Evolutionary conservation across 106 monocot genomes (phyloP).

Genomic region (Vanilla planifolia): DNA sequence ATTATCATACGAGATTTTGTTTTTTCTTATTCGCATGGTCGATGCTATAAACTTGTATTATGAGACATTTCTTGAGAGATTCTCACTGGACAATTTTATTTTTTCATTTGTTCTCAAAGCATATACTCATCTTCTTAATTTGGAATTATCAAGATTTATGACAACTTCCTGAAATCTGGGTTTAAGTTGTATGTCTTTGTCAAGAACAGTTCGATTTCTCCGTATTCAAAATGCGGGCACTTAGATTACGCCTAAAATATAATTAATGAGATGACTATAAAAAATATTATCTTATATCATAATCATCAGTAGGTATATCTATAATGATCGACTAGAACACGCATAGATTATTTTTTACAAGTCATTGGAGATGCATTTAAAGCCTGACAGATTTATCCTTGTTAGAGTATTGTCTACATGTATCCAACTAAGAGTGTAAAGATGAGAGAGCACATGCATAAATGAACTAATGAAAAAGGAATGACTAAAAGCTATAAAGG

Average conservation of each 20-base stretch:
- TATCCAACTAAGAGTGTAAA: conserved; percentile 28
- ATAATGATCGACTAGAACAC: conserved; percentile 17
- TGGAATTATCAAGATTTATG: conserved; percentile 22
- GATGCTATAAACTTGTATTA: conserved; percentile 22
- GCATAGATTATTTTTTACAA: conserved; percentile 33
- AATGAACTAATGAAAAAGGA: conserved; percentile 23
- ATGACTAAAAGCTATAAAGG: too few relatives aligned
- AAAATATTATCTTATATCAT: conserved; percentile 57
- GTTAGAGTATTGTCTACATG: conserved; percentile 52
- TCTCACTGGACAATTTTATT: conserved; percentile 58
- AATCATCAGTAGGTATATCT: conserved; percentile 51
- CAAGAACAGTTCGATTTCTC: conserved; percentile 35
- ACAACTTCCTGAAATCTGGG: conserved; percentile 44
- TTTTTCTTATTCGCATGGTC: conserved; percentile 6
- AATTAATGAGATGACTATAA: conserved; percentile 60
- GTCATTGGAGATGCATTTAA: conserved; percentile 29
- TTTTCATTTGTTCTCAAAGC: conserved; percentile 70
- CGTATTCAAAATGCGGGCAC: conserved; percentile 53
- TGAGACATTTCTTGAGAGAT: conserved; percentile 26
- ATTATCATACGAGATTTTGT: conserved; percentile 41
- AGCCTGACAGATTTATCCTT: conserved; percentile 53
- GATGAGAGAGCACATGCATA: conserved; percentile 37
- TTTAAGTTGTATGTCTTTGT: conserved; percentile 36
- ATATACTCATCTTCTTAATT: conserved; percentile 29
- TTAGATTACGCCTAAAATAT: conserved; percentile 30